A percentile compares a stretch with the other conserved stretches of the same genome.
These are phyloP conservation scores for Cryptomeria japonica DNA, from an alignment of 75 land plant species.

Conservation along the genomic window DNA sequence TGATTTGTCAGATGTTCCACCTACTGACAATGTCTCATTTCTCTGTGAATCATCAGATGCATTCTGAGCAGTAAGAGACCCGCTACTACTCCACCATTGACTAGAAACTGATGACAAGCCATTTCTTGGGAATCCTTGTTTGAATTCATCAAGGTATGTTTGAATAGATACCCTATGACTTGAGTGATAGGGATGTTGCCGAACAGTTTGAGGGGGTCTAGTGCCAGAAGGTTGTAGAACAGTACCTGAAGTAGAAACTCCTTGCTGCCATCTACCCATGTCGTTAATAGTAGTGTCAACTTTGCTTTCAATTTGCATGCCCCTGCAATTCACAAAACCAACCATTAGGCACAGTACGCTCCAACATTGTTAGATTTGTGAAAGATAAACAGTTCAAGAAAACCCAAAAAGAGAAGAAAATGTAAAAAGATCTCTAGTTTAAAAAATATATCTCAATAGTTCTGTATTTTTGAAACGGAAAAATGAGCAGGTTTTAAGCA, in stretches of 20 bases:
- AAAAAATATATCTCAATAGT: neutral
- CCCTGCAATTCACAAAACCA: neutral
- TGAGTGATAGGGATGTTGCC: neutral
- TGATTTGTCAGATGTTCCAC: neutral
- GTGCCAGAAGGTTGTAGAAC: neutral
- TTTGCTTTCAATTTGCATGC: constrained; percentile 3
- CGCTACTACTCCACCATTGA: constrained; percentile 50
- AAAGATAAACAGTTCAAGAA: neutral
- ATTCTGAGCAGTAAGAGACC: neutral
- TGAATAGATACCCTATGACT: constrained; percentile 2
- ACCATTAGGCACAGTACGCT: neutral
- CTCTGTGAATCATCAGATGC: constrained; percentile 10
- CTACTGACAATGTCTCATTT: constrained; percentile 1
- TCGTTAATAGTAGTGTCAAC: neutral
- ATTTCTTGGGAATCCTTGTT: constrained; percentile 48
- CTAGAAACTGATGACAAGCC: constrained; percentile 32
- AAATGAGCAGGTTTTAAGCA: neutral
- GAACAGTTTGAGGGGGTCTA: constrained; percentile 9
- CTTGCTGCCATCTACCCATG: constrained; percentile 8
- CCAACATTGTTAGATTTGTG: neutral
- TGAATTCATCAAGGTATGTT: constrained; percentile 47
- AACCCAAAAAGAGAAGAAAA: neutral
- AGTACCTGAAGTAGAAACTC: constrained; percentile 3
- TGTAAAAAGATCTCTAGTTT: neutral
- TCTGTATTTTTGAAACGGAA: neutral